A percentile compares a stretch with the other conserved stretches of the same genome.
Evolutionary conservation across 202 grass and related monocot genomes (phyloP).

Genomic region (Hordeum pubiflorum): DNA sequence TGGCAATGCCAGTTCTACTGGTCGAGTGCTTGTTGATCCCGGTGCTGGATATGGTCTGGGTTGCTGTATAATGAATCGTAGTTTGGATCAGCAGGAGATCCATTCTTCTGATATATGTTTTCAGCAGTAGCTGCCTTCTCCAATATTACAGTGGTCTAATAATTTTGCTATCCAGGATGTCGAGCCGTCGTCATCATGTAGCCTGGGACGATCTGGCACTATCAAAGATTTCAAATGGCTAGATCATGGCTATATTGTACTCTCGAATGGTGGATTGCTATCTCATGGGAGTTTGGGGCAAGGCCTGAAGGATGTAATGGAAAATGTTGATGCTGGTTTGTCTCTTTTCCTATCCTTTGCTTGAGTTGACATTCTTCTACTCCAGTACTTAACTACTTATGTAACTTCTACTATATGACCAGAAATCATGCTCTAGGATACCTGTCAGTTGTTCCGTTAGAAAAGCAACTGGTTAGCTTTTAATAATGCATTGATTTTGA

Average conservation of each 20-base stretch:
- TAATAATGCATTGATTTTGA: conserved; percentile 6
- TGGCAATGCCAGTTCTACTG: not conserved
- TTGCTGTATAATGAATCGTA: not conserved
- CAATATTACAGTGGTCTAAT: not conserved
- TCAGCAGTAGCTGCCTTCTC: not conserved
- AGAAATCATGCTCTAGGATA: conserved; percentile 9
- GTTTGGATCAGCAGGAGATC: not conserved
- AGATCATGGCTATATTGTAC: conserved; percentile 60
- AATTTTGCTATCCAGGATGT: conserved; percentile 38
- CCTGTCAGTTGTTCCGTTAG: not conserved
- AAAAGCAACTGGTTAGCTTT: not conserved
- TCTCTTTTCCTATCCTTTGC: conserved; percentile 15
- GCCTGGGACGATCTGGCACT: conserved; percentile 31
- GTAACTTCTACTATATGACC: not conserved
- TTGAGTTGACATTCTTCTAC: not conserved
- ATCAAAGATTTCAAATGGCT: conserved; percentile 85
- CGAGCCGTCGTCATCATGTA: conserved; percentile 47
- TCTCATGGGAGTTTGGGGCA: conserved; percentile 51
- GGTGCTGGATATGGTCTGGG: not conserved
- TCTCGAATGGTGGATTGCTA: conserved; percentile 48
- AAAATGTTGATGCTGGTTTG: conserved; percentile 77
- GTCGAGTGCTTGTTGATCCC: not conserved
- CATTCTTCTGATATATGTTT: not conserved
- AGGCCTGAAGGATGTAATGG: conserved; percentile 50
- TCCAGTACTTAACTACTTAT: too few species aligned